phyloP scores from a whole-genome alignment of 352 stramenopile species.

The Globisporangium radiosum region DNA sequence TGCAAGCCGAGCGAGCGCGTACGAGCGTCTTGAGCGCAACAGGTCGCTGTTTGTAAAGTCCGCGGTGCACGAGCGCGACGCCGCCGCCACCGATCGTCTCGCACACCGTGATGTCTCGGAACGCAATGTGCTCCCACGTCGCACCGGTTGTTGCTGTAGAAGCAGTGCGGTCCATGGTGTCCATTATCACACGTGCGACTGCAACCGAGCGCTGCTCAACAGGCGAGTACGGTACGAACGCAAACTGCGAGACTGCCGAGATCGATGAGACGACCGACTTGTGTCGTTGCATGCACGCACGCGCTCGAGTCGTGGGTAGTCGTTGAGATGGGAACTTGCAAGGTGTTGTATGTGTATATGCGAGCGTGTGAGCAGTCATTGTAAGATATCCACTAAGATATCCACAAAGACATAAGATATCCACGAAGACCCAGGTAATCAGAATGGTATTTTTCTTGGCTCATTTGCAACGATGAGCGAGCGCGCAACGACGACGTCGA shows the following conservation, averaged over 20 bases:
- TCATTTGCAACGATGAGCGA: too few relatives aligned
- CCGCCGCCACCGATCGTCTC: slow-evolving; percentile 85
- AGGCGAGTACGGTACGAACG: slow-evolving; percentile 4
- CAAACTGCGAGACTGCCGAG: slow-evolving; percentile 9
- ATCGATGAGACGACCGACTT: slow-evolving; percentile 9
- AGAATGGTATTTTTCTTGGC: too few relatives aligned
- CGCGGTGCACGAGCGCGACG: slow-evolving; percentile 87
- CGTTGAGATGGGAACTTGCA: too few relatives aligned
- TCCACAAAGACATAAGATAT: too few relatives aligned
- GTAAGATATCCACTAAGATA: too few relatives aligned
- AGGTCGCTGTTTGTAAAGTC: slow-evolving; percentile 53
- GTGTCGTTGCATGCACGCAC: slow-evolving; percentile 8
- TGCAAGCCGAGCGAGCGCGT: neutral
- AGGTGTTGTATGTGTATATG: too few relatives aligned
- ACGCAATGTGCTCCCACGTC: slow-evolving; percentile 70
- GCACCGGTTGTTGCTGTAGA: neutral
- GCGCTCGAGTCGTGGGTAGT: too few relatives aligned
- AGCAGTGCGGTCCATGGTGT: neutral
- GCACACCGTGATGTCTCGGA: slow-evolving; percentile 73
- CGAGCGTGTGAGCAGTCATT: too few relatives aligned
- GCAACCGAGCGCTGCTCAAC: neutral
- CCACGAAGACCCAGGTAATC: too few relatives aligned
- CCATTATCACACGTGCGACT: too few relatives aligned
- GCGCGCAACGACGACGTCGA: too few relatives aligned
- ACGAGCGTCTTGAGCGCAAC: slow-evolving; percentile 90